phyloP scores from a whole-genome alignment of 805 yeast species.

The Barnettozyma sp. region DNA sequence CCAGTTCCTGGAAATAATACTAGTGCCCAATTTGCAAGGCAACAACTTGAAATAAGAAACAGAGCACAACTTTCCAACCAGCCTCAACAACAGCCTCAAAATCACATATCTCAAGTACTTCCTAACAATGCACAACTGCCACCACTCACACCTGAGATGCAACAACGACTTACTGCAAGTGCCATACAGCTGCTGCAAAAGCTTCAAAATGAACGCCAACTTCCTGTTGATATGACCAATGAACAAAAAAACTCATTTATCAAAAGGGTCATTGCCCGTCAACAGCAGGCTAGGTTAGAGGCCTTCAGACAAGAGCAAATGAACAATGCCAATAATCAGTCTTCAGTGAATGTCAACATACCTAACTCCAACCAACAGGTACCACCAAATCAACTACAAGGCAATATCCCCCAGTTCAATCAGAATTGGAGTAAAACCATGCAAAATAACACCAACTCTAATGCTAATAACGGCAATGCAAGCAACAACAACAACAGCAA shows the following conservation, averaged over 20 bases:
- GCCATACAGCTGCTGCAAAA: conserved; percentile 21
- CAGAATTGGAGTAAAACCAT: conserved; percentile 7
- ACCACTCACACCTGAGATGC: conserved; percentile 15
- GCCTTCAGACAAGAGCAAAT: conserved; percentile 4
- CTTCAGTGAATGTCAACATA: background rate
- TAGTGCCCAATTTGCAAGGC: conserved; percentile 22
- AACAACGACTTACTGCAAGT: conserved; percentile 20
- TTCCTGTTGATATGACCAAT: conserved; percentile 18
- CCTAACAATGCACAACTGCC: conserved; percentile 3
- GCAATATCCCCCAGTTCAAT: conserved; percentile 4
- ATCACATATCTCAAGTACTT: conserved; percentile 10
- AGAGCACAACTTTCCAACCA: conserved; percentile 26
- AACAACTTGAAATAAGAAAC: conserved; percentile 29
- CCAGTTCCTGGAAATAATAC: conserved; percentile 11
- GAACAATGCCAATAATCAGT: conserved; percentile 7
- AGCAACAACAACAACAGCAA: background rate
- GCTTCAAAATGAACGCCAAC: conserved; percentile 21
- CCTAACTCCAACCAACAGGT: conserved; percentile 1
- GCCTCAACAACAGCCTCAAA: conserved; percentile 30
- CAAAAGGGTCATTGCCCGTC: conserved; percentile 21
- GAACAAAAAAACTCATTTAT: conserved; percentile 23
- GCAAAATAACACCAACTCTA: background rate
- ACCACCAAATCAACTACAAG: background rate
- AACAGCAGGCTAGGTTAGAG: conserved; percentile 19
- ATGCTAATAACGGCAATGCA: background rate